Evolutionary conservation across 2,329 filamentous ascomycete species (phyloP), one percentile per base, ranked within the genome.

Genomic region (Apiospora pterosperma): DNA sequence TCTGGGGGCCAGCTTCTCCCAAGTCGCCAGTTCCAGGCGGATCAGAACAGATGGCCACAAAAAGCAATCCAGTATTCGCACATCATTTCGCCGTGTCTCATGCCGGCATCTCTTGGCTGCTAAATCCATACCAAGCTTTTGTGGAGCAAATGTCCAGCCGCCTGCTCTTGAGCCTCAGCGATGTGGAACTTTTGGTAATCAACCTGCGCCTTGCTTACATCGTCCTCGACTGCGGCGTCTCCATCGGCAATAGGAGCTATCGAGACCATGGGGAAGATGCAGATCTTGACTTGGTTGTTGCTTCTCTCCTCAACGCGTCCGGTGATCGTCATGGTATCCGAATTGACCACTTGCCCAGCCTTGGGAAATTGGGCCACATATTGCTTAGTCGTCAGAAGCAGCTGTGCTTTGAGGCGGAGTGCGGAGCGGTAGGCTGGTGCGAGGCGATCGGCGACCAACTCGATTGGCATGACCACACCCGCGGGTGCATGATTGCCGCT

Each of bases 401-500:
- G 8, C 5, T 25, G 23, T 14, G 25, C 44, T 52, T 19, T 52
- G 10, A 52, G 25, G 5, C 14, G 23, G 5, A 31, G 14, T 16
- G 44, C 44, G 6, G 44, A 52, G 14, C 23, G 23, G 23, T 52
- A 52, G 23, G 44, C 44, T 31, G 23, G 44, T 52, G 5, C 25
- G 14, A 52, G 44, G 25, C 25, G 5, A 2, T 3, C 25, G 25
- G 5, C 14, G 25, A 19, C 23, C 12, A 52, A 23, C 7, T 16
- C 44, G 12, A 6, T 1, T 28, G 44, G 23, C 23, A 52, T 39
- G 36, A 19, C n/a, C n/a, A n/a, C 14, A 1, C 4, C 8, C 5
- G 1, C 0, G 23, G 12, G 1, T 14, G 2, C 0, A 3, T 7
- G 0, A 14, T 3, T 6, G 14, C 4, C 12, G 23, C 16, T 25